These are phyloP conservation scores for Mycena latifolia DNA, from an alignment of 768 basidiomycete species.

Conservation along the genomic window DNA sequence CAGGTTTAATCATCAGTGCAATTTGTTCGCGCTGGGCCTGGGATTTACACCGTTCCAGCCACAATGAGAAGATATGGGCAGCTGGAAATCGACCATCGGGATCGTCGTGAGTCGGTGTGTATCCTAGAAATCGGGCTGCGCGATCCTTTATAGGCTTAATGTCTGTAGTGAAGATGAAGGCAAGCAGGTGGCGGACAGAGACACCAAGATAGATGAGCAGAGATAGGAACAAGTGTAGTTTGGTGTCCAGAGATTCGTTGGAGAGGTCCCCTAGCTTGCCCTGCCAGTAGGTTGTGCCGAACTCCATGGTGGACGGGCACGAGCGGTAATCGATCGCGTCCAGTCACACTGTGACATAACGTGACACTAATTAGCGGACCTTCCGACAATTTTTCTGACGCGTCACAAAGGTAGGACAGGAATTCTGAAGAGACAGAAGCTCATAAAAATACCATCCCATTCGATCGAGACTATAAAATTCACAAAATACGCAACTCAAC, in stretches of 20 bases:
- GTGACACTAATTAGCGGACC: too few relatives aligned
- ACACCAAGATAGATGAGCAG: neutral
- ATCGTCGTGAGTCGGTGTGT: neutral
- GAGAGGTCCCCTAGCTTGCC: neutral
- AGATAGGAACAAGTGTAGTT: neutral
- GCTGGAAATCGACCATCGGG: neutral
- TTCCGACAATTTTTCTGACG: too few relatives aligned
- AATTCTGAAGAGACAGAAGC: too few relatives aligned
- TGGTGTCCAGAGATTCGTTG: neutral
- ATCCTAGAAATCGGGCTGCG: neutral
- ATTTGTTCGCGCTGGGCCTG: constrained; percentile 1
- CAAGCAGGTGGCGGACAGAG: neutral
- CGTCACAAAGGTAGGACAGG: too few relatives aligned
- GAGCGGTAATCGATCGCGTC: constrained; percentile 8
- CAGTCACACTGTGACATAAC: constrained; percentile 3
- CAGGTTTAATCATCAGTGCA: neutral
- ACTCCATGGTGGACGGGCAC: neutral
- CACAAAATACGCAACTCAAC: too few relatives aligned
- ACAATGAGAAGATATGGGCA: constrained; percentile 1
- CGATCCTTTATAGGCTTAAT: neutral
- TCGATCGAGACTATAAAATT: too few relatives aligned
- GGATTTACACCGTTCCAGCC: neutral
- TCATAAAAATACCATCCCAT: too few relatives aligned
- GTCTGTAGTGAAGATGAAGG: neutral
- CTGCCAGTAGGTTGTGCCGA: constrained; percentile 10